Conservation (phyloP, 176 grass and related monocot genomes). For the Carex cristatella region DNA sequence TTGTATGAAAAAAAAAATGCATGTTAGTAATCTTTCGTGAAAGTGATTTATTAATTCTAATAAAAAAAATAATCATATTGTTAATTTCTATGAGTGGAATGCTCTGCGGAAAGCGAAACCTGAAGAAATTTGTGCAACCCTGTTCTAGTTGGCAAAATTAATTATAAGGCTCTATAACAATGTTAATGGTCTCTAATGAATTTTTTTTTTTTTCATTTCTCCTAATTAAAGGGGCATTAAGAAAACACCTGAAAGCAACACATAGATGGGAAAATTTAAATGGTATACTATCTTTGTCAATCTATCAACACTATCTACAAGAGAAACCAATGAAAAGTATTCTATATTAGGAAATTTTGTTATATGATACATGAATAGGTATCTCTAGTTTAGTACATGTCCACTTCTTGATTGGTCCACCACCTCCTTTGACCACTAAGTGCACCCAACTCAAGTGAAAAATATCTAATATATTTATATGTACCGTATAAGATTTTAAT, state of each 20-base stretch:
- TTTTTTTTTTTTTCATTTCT: background rate
- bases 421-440: constrained; percentile 12
- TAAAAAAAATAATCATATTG: background rate
- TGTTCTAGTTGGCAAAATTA: background rate
- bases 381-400: constrained; percentile 23
- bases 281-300: background rate
- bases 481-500: background rate
- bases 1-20: background rate
- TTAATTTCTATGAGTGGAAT: background rate
- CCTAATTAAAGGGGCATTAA: constrained; percentile 2
- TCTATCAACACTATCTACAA: background rate
- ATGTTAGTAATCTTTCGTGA: background rate
- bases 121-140: background rate
- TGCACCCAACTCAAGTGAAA: constrained; percentile 20
- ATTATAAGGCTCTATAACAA: background rate
- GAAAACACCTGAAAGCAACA: constrained; percentile 19
- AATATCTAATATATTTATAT: no score
- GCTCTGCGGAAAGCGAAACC: background rate
- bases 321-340: background rate
- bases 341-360: constrained; percentile 18
- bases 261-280: background rate
- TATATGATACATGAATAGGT: constrained; percentile 1
- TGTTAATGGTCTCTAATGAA: background rate
- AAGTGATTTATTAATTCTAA: background rate
- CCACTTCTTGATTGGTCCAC: constrained; percentile 18